Evolutionary conservation across 1,284 basidiomycete species (phyloP).

Genomic region (Cutaneotrichosporon cyanovorans): DNA sequence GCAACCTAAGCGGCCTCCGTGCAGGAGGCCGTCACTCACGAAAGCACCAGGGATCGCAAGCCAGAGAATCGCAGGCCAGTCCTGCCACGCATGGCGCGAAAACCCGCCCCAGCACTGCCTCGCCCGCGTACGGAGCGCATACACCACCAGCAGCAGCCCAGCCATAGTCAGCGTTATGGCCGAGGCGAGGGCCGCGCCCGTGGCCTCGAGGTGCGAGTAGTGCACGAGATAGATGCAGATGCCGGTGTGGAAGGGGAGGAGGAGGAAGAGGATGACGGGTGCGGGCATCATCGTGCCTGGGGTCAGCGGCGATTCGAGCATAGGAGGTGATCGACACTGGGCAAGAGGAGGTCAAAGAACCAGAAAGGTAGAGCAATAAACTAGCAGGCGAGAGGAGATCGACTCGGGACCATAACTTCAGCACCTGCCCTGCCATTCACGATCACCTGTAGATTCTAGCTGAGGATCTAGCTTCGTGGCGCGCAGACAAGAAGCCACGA

Average conservation of each 20-base stretch:
- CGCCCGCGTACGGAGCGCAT: slow-evolving; percentile 18
- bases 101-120: slow-evolving; percentile 28
- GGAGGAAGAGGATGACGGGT: slow-evolving; percentile 20
- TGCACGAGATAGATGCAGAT: slow-evolving; percentile 22
- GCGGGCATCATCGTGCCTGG: slow-evolving; percentile 21
- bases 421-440: no score
- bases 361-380: no score
- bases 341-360: no score
- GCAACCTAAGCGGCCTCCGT: no score
- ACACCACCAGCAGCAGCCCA: slow-evolving; percentile 18
- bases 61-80: slow-evolving; percentile 19
- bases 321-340: background rate
- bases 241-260: slow-evolving; percentile 24
- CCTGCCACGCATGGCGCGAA: slow-evolving; percentile 10
- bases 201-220: slow-evolving; percentile 19
- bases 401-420: no score
- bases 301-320: slow-evolving; percentile 3
- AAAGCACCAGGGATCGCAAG: slow-evolving; percentile 24
- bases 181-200: slow-evolving; percentile 22
- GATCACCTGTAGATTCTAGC: no score
- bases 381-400: no score
- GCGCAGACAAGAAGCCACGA: no score
- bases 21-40: slow-evolving; percentile 18
- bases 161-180: slow-evolving; percentile 15
- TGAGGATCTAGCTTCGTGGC: no score